Evolutionary conservation across 2,329 filamentous ascomycete species (phyloP).

Genomic region (Apiospora sp.): DNA sequence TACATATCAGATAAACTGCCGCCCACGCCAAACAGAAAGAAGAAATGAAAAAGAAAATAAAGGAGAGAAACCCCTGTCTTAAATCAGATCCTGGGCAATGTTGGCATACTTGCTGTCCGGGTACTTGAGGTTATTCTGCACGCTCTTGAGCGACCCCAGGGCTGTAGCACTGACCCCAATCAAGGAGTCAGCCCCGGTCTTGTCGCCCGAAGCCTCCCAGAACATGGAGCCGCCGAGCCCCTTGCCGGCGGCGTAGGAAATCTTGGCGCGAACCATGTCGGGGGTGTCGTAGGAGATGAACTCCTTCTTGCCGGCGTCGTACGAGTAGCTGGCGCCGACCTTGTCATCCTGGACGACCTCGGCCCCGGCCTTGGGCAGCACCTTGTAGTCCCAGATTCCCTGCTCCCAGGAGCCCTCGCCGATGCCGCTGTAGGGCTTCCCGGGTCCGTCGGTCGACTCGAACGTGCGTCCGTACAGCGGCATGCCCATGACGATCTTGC

Average conservation of each 20-base stretch:
- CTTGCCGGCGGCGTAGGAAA: slow-evolving; percentile 66
- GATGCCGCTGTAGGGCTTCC: slow-evolving; percentile 67
- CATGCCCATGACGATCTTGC: slow-evolving; percentile 80
- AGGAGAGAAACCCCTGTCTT: neutral
- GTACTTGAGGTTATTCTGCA: slow-evolving; percentile 59
- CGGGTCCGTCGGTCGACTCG: slow-evolving; percentile 67
- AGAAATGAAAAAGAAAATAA: neutral
- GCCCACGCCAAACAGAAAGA: neutral
- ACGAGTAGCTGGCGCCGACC: slow-evolving; percentile 74
- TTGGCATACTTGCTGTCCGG: slow-evolving; percentile 64
- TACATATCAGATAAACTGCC: neutral
- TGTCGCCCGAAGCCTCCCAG: slow-evolving; percentile 82
- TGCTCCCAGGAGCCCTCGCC: slow-evolving; percentile 76
- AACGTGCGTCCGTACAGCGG: slow-evolving; percentile 83
- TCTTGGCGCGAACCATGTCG: slow-evolving; percentile 67
- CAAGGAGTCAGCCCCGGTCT: slow-evolving; percentile 64
- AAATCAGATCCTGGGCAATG: slow-evolving; percentile 40
- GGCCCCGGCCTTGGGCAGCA: slow-evolving; percentile 57
- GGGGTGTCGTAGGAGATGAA: slow-evolving; percentile 79
- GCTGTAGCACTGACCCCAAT: slow-evolving; percentile 56
- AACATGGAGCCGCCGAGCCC: slow-evolving; percentile 82
- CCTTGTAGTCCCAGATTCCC: slow-evolving; percentile 85
- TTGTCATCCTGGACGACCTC: slow-evolving; percentile 66
- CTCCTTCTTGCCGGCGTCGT: slow-evolving; percentile 64
- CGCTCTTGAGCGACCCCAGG: slow-evolving; percentile 49